Evolutionary conservation across 2,329 filamentous ascomycete genomes (phyloP), one percentile per base, ranked within the genome.

Genomic region (Venturia pyrina): DNA sequence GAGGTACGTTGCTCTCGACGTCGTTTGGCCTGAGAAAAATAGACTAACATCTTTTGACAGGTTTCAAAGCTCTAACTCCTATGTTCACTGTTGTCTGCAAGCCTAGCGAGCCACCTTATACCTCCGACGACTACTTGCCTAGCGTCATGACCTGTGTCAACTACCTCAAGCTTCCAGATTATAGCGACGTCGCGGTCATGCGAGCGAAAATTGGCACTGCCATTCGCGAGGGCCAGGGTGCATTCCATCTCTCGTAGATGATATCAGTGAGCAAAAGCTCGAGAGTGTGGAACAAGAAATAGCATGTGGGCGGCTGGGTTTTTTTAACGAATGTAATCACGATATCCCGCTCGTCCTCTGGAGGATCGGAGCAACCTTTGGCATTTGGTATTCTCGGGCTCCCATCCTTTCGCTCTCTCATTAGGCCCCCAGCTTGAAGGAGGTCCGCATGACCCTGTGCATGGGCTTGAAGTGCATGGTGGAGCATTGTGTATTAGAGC

Each of bases 61-160:
- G 95, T 67, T 99, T 99, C 85, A 96, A 96, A 80, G 90, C 88
- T 76, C 85, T 99, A 68, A 98, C 92, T 1, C 95, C 95, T 24
- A 97, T 98, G 88, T 98, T 99, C 75, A 99, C 95, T 3, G 95
- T 99, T 68, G 95, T 99, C 56, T 98, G 95, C 83, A 97, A 97
- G 77, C 93, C 93, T n/a, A 96, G 91, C 76, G 95, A 99, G 74
- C 87, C 91, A 19, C 95, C 95, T 1, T 95, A 93, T 76, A 89
- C 88, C 3, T 93, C 93, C 5, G 95, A 99, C 73, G 95, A 99
- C 79, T 99, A 98, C 73, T 84, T 99, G n/a, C 95, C 96, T 15
- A 98, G 93, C 75, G 96, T 99, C 75, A 99, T 99, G 96, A 99
- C 96, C 13, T 99, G 96, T 76, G 95, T 96, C 78, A 99, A 99